Conservation (phyloP, 2,329 filamentous ascomycete genomes). For the Colletotrichum sp. region DNA sequence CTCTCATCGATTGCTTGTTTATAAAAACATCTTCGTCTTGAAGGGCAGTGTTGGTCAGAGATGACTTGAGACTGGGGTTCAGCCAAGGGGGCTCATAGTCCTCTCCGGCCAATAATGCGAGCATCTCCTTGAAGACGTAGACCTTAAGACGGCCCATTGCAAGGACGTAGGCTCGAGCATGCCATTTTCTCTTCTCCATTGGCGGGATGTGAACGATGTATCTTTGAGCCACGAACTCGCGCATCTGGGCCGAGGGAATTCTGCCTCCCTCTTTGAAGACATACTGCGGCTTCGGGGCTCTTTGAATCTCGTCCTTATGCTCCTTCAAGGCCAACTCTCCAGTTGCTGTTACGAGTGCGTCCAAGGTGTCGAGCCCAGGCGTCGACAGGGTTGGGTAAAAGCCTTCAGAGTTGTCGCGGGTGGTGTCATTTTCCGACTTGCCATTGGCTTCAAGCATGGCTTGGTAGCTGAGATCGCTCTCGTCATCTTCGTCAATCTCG, state of each 20-base stretch:
- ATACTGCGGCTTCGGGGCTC: slow-evolving; percentile 22
- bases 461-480: slow-evolving; percentile 24
- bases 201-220: slow-evolving; percentile 38
- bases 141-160: slow-evolving; percentile 41
- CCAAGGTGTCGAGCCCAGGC: slow-evolving; percentile 32
- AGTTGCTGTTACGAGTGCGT: slow-evolving; percentile 33
- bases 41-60: slow-evolving; percentile 41
- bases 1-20: slow-evolving; percentile 35
- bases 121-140: slow-evolving; percentile 40
- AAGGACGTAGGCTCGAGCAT: slow-evolving; percentile 39
- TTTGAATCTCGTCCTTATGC: not conserved
- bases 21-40: slow-evolving; percentile 38
- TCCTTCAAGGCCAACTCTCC: slow-evolving; percentile 23
- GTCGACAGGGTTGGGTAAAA: slow-evolving; percentile 27
- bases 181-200: slow-evolving; percentile 39
- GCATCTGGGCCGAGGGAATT: slow-evolving; percentile 40
- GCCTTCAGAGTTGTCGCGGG: not conserved
- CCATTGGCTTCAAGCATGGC: not conserved
- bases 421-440: not conserved
- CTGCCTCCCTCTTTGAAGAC: slow-evolving; percentile 35
- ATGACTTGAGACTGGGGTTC: slow-evolving; percentile 35
- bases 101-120: slow-evolving; percentile 36
- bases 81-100: slow-evolving; percentile 41
- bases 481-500: slow-evolving; percentile 31
- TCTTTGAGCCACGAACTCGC: slow-evolving; percentile 41